Base-by-base conservation (phyloP, 805 yeast genomes). In the Saturnispora sanitii region DNA sequence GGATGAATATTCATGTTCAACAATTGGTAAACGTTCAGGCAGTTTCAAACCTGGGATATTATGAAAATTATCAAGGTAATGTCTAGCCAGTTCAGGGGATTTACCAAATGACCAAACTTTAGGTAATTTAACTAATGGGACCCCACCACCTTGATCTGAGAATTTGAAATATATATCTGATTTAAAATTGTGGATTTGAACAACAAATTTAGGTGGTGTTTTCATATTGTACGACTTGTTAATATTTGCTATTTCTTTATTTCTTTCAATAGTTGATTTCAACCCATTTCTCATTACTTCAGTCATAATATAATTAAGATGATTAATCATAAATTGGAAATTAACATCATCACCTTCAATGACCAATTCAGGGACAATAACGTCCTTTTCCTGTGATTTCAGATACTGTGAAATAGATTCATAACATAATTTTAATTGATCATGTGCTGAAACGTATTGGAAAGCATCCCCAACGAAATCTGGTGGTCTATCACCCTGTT, bases 141-240 rank as follows among this genome's bases (percentile, higher is more conserved):
- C 65, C 2, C 97, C 98, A 22, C 96, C 96, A 3, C 96, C 96
- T 49, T 73, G 79, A 59, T 90, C 98, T 4, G 90, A 78, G 37
- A 90, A 75, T 39, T 95, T 70, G 56, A 90, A 81, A 3, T 79
- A 66, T 21, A 85, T 78, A 35, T 78, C 75, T 29, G 77, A 79
- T 11, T 73, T 67, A 16, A 83, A 74, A 46, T 79, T 72, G 2
- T 83, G 68, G 8, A 90, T 73, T 7, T 86, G 76, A 13, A 90
- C 82, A n/a, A 62, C 65, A n/a, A 90, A 77, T 0, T 95, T 85
- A 1, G 82, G 79, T 2, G 86, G n/a, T n/a, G n/a, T n/a, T n/a
- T n/a, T n/a, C n/a, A n/a, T n/a, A n/a, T n/a, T n/a, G n/a, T n/a
- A n/a, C n/a, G n/a, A n/a, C n/a, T n/a, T n/a, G n/a, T n/a, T n/a